These are phyloP conservation scores for Coprinopsis sp. DNA, from an alignment of 768 basidiomycete genomes.

Conservation along the genomic window DNA sequence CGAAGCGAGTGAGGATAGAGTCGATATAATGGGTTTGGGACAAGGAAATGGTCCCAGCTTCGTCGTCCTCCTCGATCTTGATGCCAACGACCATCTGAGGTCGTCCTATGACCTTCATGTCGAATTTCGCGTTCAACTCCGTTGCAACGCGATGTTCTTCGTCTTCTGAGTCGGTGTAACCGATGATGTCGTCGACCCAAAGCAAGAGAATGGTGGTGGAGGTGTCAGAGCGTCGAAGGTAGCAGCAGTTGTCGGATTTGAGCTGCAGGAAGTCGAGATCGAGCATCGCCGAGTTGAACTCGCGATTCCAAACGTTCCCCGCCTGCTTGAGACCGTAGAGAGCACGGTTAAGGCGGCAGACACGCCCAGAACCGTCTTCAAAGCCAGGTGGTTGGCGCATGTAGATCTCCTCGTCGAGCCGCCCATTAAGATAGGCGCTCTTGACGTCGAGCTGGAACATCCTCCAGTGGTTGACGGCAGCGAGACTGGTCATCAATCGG, in stretches of 20 bases:
- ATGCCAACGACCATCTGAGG: constrained; percentile 29
- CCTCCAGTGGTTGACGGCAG: neutral
- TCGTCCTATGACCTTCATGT: constrained; percentile 26
- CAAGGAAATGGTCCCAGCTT: constrained; percentile 17
- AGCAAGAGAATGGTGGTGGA: constrained; percentile 7
- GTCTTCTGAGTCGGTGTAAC: no score
- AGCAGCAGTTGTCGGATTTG: constrained; percentile 13
- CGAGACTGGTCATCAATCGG: neutral
- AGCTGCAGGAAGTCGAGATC: constrained; percentile 8
- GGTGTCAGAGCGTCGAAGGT: constrained; percentile 8
- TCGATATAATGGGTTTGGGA: constrained; percentile 27
- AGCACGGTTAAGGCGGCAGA: constrained; percentile 15
- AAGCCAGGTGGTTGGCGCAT: constrained; percentile 19
- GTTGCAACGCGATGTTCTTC: neutral
- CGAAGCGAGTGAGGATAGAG: constrained; percentile 20
- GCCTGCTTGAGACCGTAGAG: constrained; percentile 37
- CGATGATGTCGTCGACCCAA: constrained; percentile 15
- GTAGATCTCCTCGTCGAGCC: constrained; percentile 24
- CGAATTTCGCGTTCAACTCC: constrained; percentile 21
- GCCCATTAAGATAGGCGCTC: constrained; percentile 21
- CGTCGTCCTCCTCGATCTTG: constrained; percentile 19
- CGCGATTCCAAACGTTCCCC: constrained; percentile 26
- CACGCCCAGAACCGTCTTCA: constrained; percentile 12
- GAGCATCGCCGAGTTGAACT: constrained; percentile 3
- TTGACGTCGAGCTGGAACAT: constrained; percentile 17